A percentile compares a stretch with the other conserved stretches of the same genome.
Conservation (phyloP, 2,329 filamentous ascomycete genomes). For the Pezicula neosporulosa region DNA sequence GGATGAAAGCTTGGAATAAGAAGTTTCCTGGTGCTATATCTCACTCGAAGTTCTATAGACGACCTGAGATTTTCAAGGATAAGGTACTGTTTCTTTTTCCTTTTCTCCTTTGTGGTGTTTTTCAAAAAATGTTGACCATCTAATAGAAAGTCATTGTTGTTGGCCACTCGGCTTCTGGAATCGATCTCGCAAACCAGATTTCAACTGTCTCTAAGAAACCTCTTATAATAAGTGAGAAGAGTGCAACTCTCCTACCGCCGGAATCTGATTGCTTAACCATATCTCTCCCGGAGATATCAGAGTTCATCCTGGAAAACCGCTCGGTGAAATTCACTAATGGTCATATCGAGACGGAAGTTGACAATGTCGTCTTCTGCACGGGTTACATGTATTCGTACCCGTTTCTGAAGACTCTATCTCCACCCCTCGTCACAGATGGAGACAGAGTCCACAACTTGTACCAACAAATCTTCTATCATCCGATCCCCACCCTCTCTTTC, state of each 20-base stretch:
- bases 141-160: slow-evolving; percentile 68
- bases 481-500: slow-evolving; percentile 74
- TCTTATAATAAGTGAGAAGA: slow-evolving; percentile 59
- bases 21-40: slow-evolving; percentile 55
- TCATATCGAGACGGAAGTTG: slow-evolving; percentile 58
- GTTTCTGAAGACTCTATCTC: slow-evolving; percentile 49
- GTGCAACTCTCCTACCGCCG: slow-evolving; percentile 31
- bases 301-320: slow-evolving; percentile 46
- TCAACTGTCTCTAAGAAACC: slow-evolving; percentile 51
- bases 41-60: slow-evolving; percentile 77
- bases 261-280: slow-evolving; percentile 9
- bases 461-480: slow-evolving; percentile 71
- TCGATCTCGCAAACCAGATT: slow-evolving; percentile 80
- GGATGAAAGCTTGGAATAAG: slow-evolving; percentile 53
- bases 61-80: slow-evolving; percentile 52
- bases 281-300: slow-evolving; percentile 44
- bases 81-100: slow-evolving; percentile 32
- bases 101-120: not conserved
- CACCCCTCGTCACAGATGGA: slow-evolving; percentile 62
- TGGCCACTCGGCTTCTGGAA: slow-evolving; percentile 77
- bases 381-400: slow-evolving; percentile 83
- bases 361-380: slow-evolving; percentile 78
- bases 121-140: too few relatives aligned
- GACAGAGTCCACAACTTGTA: slow-evolving; percentile 68
- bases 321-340: slow-evolving; percentile 64